These are phyloP conservation scores for Moelleriella libera DNA, from an alignment of 2,329 filamentous ascomycete species.

Conservation along the genomic window DNA sequence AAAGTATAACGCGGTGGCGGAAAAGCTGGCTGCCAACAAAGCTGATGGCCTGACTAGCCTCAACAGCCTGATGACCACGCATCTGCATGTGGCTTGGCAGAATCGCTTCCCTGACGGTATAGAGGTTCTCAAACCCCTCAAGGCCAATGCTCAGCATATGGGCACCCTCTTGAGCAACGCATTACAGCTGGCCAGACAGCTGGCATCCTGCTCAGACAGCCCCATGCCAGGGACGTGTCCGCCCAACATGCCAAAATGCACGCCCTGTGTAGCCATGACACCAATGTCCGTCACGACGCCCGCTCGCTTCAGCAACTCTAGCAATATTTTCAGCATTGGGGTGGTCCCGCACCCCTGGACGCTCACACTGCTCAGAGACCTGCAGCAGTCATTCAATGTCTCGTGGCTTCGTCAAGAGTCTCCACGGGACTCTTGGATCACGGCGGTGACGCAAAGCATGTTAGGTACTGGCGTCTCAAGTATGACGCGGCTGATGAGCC, in stretches of 20 bases:
- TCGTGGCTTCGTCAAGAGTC: conserved; percentile 54
- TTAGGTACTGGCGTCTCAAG: conserved; percentile 47
- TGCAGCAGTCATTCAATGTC: conserved; percentile 45
- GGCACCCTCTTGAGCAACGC: conserved; percentile 58
- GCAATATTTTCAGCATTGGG: conserved; percentile 65
- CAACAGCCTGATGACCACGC: conserved; percentile 64
- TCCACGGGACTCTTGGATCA: conserved; percentile 66
- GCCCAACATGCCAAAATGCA: conserved; percentile 64
- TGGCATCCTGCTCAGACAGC: conserved; percentile 60
- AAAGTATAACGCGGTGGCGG: conserved; percentile 53
- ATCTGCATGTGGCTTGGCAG: conserved; percentile 78
- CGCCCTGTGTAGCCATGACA: conserved; percentile 49
- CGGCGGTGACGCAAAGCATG: conserved; percentile 53
- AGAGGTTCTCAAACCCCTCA: conserved; percentile 65
- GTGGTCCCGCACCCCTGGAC: conserved; percentile 89
- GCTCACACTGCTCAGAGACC: conserved; percentile 51
- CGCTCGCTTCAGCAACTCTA: conserved; percentile 55
- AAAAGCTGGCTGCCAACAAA: conserved; percentile 41
- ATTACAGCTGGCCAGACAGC: conserved; percentile 56
- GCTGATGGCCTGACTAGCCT: conserved; percentile 51
- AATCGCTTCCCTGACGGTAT: conserved; percentile 65
- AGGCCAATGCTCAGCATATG: conserved; percentile 43
- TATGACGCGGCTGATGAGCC: conserved; percentile 50
- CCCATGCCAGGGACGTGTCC: conserved; percentile 69
- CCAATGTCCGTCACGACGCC: conserved; percentile 55